These are phyloP conservation scores for Apiosordaria backusii DNA, from an alignment of 495 filamentous ascomycete genomes.

Conservation along the genomic window DNA sequence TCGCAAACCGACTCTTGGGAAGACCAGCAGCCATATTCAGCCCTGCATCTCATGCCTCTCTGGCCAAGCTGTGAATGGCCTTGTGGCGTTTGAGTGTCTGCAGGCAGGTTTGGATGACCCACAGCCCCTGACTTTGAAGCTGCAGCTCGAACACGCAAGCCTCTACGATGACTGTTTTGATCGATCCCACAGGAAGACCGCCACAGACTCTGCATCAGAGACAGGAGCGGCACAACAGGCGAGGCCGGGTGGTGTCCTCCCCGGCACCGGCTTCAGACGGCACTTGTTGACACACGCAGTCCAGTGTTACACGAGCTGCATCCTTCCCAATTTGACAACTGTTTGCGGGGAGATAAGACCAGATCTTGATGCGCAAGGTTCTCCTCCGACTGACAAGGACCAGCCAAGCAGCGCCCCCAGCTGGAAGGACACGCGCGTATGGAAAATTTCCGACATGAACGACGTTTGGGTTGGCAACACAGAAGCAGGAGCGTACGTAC, in stretches of 20 bases:
- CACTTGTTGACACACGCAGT: background rate
- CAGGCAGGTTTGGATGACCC: background rate
- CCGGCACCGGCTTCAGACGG: background rate
- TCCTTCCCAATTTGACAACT: background rate
- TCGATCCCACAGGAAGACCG: conserved; percentile 1
- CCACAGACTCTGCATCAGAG: conserved; percentile 5
- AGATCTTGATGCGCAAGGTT: background rate
- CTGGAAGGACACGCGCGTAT: background rate
- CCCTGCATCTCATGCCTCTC: conserved; percentile 4
- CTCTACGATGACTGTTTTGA: background rate
- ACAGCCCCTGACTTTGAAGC: background rate
- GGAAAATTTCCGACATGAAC: conserved; percentile 3
- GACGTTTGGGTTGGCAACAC: background rate
- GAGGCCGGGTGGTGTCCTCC: background rate
- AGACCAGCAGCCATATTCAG: background rate
- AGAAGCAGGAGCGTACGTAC: background rate
- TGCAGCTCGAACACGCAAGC: background rate
- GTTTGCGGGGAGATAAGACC: background rate
- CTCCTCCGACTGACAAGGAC: background rate
- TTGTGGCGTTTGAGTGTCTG: background rate
- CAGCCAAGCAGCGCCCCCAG: background rate
- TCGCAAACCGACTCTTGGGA: background rate
- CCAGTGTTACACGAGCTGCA: background rate
- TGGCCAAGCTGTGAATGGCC: background rate
- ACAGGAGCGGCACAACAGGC: background rate